A percentile compares a stretch with the other conserved stretches of the same genome.
Evolutionary conservation across 345 rosid species (phyloP).

Genomic region (Lepidium aucheri): DNA sequence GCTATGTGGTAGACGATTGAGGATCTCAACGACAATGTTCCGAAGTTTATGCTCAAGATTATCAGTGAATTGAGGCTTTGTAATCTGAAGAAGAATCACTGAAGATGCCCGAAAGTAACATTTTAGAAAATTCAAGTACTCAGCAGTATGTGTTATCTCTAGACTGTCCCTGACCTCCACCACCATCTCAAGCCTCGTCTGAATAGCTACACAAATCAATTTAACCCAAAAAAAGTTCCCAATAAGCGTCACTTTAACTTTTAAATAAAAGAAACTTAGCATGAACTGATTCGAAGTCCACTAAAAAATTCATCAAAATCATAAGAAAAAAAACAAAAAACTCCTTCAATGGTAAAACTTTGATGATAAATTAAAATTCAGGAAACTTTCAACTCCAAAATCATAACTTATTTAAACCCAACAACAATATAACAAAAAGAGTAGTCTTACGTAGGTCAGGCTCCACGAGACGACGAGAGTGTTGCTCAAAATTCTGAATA

Average conservation of each 20-base stretch:
- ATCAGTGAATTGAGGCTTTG: conserved; percentile 79
- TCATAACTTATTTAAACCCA: background rate
- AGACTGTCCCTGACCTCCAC: conserved; percentile 90
- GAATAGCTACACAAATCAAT: conserved; percentile 46
- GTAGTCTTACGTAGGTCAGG: conserved; percentile 52
- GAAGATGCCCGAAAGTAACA: conserved; percentile 89
- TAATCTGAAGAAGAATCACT: conserved; percentile 57
- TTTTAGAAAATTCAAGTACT: conserved; percentile 82
- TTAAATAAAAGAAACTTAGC: background rate
- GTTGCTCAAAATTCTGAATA: conserved; percentile 91
- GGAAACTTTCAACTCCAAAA: background rate
- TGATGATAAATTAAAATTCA: background rate
- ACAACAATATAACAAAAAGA: background rate
- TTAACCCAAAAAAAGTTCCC: conserved; percentile 4
- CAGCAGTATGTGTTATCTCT: conserved; percentile 92
- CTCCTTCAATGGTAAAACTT: background rate
- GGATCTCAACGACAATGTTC: conserved; percentile 80
- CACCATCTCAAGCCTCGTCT: conserved; percentile 70
- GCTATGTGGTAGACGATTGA: conserved; percentile 88
- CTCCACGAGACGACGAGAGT: conserved; percentile 72
- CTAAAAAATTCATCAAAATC: background rate
- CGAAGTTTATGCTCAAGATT: conserved; percentile 86
- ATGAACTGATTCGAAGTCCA: background rate
- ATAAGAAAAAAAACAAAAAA: background rate
- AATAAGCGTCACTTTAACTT: background rate